Evolutionary conservation across 2,329 filamentous ascomycete species (phyloP).

Genomic region (Colletotrichum phormii): DNA sequence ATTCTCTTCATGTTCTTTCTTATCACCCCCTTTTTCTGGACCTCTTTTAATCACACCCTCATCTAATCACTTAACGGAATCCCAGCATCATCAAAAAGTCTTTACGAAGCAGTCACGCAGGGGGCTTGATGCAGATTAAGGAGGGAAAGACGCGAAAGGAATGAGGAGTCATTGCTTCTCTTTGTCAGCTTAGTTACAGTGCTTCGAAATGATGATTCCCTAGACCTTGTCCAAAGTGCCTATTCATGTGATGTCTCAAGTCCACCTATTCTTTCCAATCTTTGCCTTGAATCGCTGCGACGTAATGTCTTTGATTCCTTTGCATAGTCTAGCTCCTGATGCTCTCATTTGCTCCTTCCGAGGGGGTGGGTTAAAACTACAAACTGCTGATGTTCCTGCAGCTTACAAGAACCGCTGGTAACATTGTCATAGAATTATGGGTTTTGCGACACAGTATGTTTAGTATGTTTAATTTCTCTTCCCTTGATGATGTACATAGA

Average conservation of each 20-base stretch:
- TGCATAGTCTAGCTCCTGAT: too few relatives aligned
- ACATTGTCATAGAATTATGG: too few relatives aligned
- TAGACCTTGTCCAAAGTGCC: not conserved
- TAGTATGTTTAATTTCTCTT: conserved; percentile 1
- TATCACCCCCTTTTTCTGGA: conserved; percentile 36
- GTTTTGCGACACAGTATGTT: not conserved
- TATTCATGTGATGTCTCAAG: too few relatives aligned
- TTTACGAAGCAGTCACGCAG: conserved; percentile 51
- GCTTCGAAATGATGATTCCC: conserved; percentile 30
- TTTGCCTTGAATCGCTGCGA: too few relatives aligned
- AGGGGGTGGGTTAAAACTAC: too few relatives aligned
- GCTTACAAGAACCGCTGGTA: too few relatives aligned
- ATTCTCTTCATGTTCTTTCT: conserved; percentile 37
- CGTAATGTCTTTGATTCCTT: too few relatives aligned
- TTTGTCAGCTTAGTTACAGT: conserved; percentile 35
- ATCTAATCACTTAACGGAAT: conserved; percentile 42
- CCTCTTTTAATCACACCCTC: conserved; percentile 39
- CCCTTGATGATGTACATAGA: conserved; percentile 32
- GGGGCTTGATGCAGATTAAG: conserved; percentile 47
- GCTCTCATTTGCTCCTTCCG: too few relatives aligned
- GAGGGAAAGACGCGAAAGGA: conserved; percentile 34
- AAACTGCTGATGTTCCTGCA: too few relatives aligned
- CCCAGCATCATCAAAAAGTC: conserved; percentile 50
- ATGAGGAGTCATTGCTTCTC: conserved; percentile 33
- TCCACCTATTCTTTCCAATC: too few relatives aligned